These are phyloP conservation scores for Mycena haematopus DNA, from an alignment of 768 basidiomycete species.

Conservation along the genomic window DNA sequence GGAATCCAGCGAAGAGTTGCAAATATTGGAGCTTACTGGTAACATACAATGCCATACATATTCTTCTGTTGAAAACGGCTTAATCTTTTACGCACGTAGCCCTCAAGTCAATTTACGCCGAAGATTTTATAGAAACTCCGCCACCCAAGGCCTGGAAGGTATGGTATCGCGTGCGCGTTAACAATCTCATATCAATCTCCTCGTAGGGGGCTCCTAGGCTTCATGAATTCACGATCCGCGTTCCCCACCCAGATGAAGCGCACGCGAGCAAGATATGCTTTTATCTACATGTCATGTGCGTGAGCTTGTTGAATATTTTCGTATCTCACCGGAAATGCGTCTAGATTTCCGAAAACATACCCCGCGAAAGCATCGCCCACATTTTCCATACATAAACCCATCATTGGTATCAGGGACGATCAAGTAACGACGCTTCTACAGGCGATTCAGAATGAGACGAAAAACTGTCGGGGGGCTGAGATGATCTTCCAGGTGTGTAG, in stretches of 20 bases:
- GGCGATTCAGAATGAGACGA: slow-evolving; percentile 68
- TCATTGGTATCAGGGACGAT: slow-evolving; percentile 62
- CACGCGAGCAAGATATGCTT: slow-evolving; percentile 66
- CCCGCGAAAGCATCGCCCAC: slow-evolving; percentile 73
- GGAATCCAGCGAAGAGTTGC: slow-evolving; percentile 77
- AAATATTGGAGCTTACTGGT: slow-evolving; percentile 75
- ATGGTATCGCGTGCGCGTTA: neutral
- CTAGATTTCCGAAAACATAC: slow-evolving; percentile 83
- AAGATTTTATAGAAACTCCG: slow-evolving; percentile 75
- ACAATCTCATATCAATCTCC: neutral
- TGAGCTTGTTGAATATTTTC: slow-evolving; percentile 17
- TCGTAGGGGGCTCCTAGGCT: slow-evolving; percentile 68
- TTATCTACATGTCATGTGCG: slow-evolving; percentile 74
- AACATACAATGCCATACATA: no score
- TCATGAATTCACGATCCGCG: slow-evolving; percentile 79
- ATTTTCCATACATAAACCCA: slow-evolving; percentile 72
- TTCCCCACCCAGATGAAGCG: slow-evolving; percentile 66
- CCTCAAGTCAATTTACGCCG: slow-evolving; percentile 79
- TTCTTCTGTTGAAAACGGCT: no score
- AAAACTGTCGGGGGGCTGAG: slow-evolving; percentile 69
- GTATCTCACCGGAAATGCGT: slow-evolving; percentile 8
- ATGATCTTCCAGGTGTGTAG: slow-evolving; percentile 77
- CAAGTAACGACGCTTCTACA: slow-evolving; percentile 63
- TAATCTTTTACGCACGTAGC: no score
- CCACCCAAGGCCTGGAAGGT: slow-evolving; percentile 89